Conservation (phyloP, 192 early-diverging fungal species). For the Podochytrium sp. region DNA sequence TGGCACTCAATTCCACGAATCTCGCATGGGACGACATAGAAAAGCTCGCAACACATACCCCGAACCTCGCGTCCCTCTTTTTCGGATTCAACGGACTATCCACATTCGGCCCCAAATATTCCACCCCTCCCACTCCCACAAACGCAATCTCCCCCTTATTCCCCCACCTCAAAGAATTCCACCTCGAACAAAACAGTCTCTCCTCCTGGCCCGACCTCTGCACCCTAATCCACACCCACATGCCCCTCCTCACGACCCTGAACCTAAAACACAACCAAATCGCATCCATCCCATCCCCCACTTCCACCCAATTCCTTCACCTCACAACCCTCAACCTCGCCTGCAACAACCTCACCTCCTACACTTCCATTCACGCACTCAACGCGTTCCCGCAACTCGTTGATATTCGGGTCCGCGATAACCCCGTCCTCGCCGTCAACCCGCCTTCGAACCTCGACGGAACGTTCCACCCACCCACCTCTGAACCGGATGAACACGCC, state of each 20-base stretch:
- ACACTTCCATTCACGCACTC: constrained; percentile 38
- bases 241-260: constrained; percentile 32
- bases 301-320: constrained; percentile 1
- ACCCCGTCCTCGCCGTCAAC: constrained; percentile 34
- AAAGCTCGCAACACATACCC: constrained; percentile 26
- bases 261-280: constrained; percentile 37
- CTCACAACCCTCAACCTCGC: constrained; percentile 36
- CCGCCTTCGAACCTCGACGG: neutral
- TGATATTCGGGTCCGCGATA: constrained; percentile 38
- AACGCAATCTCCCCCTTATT: constrained; percentile 8
- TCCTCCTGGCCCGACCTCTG: constrained; percentile 39
- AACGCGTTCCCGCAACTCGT: constrained; percentile 42
- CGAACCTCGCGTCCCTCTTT: constrained; percentile 42
- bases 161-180: constrained; percentile 29
- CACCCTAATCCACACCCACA: constrained; percentile 2
- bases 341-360: constrained; percentile 32
- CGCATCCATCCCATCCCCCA: neutral
- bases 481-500: neutral
- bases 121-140: neutral
- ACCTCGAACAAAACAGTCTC: constrained; percentile 45
- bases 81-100: constrained; percentile 47
- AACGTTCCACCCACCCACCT: neutral
- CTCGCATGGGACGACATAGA: constrained; percentile 41
- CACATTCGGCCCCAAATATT: neutral
- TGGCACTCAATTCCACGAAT: constrained; percentile 41